These are phyloP conservation scores for Astragalus membranaceus DNA, from an alignment of 306 rosid species.

Conservation along the genomic window DNA sequence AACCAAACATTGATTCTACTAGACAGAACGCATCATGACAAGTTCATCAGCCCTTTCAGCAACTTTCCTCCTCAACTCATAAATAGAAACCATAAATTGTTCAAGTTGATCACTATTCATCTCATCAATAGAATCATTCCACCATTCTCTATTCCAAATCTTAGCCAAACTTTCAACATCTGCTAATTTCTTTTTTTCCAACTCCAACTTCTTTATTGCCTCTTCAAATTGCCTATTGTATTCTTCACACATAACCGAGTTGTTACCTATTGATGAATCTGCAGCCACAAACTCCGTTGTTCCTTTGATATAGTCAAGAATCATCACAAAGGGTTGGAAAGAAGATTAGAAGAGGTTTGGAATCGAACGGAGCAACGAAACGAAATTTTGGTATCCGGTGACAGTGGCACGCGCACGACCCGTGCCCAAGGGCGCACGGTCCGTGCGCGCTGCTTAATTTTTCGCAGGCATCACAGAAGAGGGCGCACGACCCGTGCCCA, in stretches of 20 bases:
- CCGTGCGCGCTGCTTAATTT: too few relatives aligned
- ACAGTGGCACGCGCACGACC: too few relatives aligned
- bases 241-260: background rate
- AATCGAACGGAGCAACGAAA: too few relatives aligned
- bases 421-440: too few relatives aligned
- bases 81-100: slow-evolving; percentile 19
- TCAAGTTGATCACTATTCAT: slow-evolving; percentile 27
- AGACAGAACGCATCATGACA: background rate
- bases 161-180: background rate
- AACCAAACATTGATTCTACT: background rate
- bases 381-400: too few relatives aligned
- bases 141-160: slow-evolving; percentile 19
- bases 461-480: too few relatives aligned
- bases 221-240: slow-evolving; percentile 26
- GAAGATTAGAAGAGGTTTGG: too few relatives aligned
- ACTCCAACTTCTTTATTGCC: slow-evolving; percentile 18
- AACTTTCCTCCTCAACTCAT: slow-evolving; percentile 32
- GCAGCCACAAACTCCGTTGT: background rate
- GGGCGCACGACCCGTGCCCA: too few relatives aligned
- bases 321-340: too few relatives aligned
- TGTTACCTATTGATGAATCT: background rate
- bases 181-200: slow-evolving; percentile 20
- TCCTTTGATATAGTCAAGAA: slow-evolving; percentile 17
- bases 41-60: slow-evolving; percentile 3
- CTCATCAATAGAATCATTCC: slow-evolving; percentile 33